These are phyloP conservation scores for Auxenochlorella pyrenoidosa DNA, from an alignment of 139 green algal genomes.

Conservation along the genomic window DNA sequence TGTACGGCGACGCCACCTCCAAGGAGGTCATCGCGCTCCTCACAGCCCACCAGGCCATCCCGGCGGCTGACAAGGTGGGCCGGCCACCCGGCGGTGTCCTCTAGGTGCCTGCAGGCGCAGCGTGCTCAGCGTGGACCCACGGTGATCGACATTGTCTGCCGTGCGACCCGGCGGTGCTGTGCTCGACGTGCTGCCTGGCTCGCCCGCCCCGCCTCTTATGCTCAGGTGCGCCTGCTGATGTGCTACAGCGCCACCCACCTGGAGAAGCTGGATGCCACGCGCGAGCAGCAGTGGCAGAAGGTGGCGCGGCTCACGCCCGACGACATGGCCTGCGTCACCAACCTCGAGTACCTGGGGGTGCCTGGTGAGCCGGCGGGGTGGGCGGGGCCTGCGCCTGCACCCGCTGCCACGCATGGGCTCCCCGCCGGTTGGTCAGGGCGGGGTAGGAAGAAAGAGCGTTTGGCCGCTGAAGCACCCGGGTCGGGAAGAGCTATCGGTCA, in stretches of 20 bases:
- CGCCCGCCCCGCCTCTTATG: not conserved
- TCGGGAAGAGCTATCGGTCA: no score
- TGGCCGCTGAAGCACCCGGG: no score
- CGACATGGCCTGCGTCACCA: conserved; percentile 87
- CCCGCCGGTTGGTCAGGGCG: no score
- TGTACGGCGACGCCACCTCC: conserved; percentile 92
- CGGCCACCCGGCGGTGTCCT: not conserved
- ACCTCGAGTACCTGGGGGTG: conserved; percentile 94
- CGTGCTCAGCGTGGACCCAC: no score
- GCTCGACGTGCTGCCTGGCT: not conserved
- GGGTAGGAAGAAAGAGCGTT: no score
- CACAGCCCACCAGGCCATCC: conserved; percentile 41
- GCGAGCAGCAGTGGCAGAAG: conserved; percentile 82
- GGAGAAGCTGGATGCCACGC: conserved; percentile 90
- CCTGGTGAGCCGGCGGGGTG: not conserved
- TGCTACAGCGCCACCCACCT: conserved; percentile 95
- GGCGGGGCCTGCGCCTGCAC: not conserved
- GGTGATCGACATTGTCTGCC: no score
- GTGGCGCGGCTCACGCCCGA: conserved; percentile 67
- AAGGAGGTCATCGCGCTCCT: conserved; percentile 93
- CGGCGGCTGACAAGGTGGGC: conserved; percentile 65
- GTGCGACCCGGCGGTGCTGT: no score
- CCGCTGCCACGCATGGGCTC: no score
- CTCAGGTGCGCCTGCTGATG: conserved; percentile 90
- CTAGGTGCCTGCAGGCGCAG: no score